Evolutionary conservation across 805 yeast species (phyloP), one percentile per base, ranked within the genome.

Genomic region (Candida maltosa): DNA sequence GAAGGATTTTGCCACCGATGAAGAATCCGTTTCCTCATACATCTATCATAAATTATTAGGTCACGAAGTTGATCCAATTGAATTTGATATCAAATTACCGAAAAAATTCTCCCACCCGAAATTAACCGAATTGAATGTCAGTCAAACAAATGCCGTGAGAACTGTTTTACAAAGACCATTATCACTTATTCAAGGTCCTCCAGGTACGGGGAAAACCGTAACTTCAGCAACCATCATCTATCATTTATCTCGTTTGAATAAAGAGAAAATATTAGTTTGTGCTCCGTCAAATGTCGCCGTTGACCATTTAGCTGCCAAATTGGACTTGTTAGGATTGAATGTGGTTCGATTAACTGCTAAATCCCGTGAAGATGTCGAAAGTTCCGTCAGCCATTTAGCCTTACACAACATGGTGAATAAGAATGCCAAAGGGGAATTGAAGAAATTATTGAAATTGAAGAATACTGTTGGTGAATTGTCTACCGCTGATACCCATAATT

Each of bases 231-330:
- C 95, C 0, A 85, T 89, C 39, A 76, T 88, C 20, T 82, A 85
- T 47, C 95, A 87, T 49, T 62, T 87, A 35, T 69, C 79, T 3
- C 75, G 77, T 39, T 51, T 80, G 41, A 76, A 75, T 47, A 75
- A 75, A 37, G 80, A 76, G 31, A 75, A 76, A 42, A 78, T 88
- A 6, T 68, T 89, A 26, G 96, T 88, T 3, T 87, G 96, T 68
- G 96, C 97, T 3, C 96, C 97, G 16, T 88, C 96, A 15, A 89
- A 89, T 58, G 91, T 89, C 32, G 97, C 96, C 0, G 96, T 87
- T 21, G 96, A 89, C 56, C 95, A 89, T 62, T 69, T 89, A 37
- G 87, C 96, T 2, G 73, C 71, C 7, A 83, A 88, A 48, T 65
- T 89, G 27, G 73, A 78, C 35, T 54, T 59, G n/a, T 57, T 87